Conservation (phyloP, 176 grass and related monocot species). For the Oryza officinalis region DNA sequence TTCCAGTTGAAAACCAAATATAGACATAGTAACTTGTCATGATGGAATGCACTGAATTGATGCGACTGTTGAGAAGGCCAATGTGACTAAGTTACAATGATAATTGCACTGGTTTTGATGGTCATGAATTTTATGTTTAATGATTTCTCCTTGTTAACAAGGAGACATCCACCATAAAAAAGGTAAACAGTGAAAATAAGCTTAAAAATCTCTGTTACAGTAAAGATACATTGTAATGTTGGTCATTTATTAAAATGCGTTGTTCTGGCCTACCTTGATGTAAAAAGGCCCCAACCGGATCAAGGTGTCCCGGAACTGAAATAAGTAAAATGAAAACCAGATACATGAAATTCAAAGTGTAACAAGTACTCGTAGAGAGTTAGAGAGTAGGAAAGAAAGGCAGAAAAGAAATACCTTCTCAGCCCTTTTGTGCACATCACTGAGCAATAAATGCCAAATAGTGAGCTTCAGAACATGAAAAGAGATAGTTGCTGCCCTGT, state of each 20-base stretch:
- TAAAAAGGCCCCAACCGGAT: conserved; percentile 89
- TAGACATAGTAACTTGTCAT: conserved; percentile 6
- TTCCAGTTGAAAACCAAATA: conserved; percentile 16
- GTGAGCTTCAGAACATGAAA: conserved; percentile 87
- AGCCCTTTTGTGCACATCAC: conserved; percentile 63
- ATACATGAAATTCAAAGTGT: background rate
- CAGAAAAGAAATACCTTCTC: conserved; percentile 59
- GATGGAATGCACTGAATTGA: conserved; percentile 10
- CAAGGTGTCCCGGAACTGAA: conserved; percentile 94
- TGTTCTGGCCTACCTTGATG: conserved; percentile 70
- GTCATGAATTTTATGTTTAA: conserved; percentile 8
- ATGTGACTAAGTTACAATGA: conserved; percentile 11
- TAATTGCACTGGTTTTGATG: background rate
- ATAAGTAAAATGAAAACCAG: conserved; percentile 32
- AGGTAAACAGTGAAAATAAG: background rate
- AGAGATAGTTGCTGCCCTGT: conserved; percentile 83
- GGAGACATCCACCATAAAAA: background rate
- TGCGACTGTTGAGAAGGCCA: background rate
- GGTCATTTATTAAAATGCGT: background rate
- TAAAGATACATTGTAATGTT: background rate
- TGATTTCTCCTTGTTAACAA: background rate
- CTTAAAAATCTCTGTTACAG: background rate
- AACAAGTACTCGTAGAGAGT: no score
- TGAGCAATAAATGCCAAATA: conserved; percentile 71
- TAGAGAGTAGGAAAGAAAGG: background rate